Conservation (phyloP, 345 rosid genomes). For the Gossypium bickii region DNA sequence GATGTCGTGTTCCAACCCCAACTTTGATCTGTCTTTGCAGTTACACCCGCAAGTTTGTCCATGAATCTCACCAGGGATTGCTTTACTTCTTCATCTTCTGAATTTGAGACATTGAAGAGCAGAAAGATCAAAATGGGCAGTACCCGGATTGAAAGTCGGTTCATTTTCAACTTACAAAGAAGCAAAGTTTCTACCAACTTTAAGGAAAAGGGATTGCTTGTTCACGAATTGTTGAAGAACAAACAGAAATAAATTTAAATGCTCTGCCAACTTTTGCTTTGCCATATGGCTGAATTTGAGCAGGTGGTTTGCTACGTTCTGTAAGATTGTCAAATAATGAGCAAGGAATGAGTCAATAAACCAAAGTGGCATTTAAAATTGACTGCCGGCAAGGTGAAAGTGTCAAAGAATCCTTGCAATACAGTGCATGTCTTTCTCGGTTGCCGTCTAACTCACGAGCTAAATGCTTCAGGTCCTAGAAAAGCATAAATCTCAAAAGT, state of each 20-base stretch:
- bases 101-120: constrained; percentile 24
- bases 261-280: background rate
- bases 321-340: too few relatives aligned
- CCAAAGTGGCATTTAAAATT: background rate
- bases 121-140: constrained; percentile 31
- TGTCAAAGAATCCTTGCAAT: background rate
- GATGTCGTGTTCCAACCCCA: constrained; percentile 53
- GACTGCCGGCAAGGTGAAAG: constrained; percentile 28
- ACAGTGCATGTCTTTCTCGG: background rate
- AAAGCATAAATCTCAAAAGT: background rate
- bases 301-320: constrained; percentile 10
- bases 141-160: constrained; percentile 16
- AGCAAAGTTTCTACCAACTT: constrained; percentile 3
- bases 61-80: constrained; percentile 40
- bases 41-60: constrained; percentile 39
- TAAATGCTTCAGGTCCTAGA: background rate
- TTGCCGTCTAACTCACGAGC: background rate
- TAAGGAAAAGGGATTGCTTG: background rate
- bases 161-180: constrained; percentile 19
- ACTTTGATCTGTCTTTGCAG: constrained; percentile 5
- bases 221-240: background rate
- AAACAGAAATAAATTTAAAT: constrained; percentile 7
- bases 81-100: constrained; percentile 34
- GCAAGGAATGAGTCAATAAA: background rate
- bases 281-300: constrained; percentile 17